phyloP scores from a whole-genome alignment of 129 eudicot genomes.

The Sambucus nigra region DNA sequence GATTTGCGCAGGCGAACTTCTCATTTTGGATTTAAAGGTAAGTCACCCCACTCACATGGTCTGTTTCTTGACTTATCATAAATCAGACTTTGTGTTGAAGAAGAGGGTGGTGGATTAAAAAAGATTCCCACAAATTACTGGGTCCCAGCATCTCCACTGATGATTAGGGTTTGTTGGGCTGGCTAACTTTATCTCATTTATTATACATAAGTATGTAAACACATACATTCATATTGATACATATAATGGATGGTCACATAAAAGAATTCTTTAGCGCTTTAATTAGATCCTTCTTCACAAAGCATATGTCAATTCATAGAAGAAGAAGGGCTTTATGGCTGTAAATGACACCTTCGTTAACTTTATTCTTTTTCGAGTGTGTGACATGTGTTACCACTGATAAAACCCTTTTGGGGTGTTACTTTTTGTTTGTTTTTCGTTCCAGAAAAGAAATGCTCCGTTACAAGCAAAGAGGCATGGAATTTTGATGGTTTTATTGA shows the following conservation, averaged over 20 bases:
- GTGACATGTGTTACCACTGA: conserved; percentile 15
- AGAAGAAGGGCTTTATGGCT: conserved; percentile 8
- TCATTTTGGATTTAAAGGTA: conserved; percentile 26
- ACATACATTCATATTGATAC: conserved; percentile 1
- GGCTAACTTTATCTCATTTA: conserved; percentile 9
- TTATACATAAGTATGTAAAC: background rate
- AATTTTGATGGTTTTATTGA: background rate
- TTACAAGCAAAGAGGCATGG: background rate
- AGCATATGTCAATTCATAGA: conserved; percentile 18
- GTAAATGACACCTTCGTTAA: background rate
- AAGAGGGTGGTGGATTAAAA: background rate
- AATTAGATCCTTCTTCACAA: conserved; percentile 22
- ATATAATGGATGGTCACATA: background rate
- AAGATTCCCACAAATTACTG: conserved; percentile 15
- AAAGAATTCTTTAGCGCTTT: background rate
- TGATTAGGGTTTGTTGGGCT: conserved; percentile 21
- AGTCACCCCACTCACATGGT: conserved; percentile 29
- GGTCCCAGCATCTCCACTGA: conserved; percentile 14
- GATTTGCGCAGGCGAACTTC: conserved; percentile 20
- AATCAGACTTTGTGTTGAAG: background rate
- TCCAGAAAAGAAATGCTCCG: background rate
- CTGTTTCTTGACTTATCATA: conserved; percentile 21
- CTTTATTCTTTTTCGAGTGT: conserved; percentile 10
- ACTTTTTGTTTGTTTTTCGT: conserved; percentile 24
- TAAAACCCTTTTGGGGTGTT: conserved; percentile 3